Base-by-base conservation (phyloP, 495 filamentous ascomycete species). In the Aspergillus ostianus region DNA sequence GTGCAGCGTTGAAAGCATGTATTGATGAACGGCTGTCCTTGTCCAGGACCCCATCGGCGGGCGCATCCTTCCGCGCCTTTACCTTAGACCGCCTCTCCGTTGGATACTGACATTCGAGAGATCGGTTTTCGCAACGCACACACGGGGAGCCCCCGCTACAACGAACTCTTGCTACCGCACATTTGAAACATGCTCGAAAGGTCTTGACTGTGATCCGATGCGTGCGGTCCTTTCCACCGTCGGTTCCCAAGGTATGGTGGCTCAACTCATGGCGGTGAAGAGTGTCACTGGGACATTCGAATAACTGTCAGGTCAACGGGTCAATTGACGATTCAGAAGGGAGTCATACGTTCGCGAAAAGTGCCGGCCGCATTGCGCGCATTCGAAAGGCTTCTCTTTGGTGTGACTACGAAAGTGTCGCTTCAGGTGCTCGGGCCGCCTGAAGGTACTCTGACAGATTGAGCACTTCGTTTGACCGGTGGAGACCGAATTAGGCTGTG, bases 341-440 rank as follows among this genome's bases (percentile, higher is more conserved):
- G 48, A 53, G 47, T 65, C 71, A 64, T 74, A 83, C 78, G 76
- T 84, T 67, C 78, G 75, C 19, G 86, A 86, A 67, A 91, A 91
- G 58, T 87, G 82, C 53, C 88, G 83, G 23, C 81, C 79, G 68
- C 88, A 91, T 62, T 84, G 80, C 9, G 80, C 72, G 64, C 88
- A 91, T 61, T 85, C 82, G 63, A 89, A 89, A 0, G 83, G 84
- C 63, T 87, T 87, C 67, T 87, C 85, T 59, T 86, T 87, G 1
- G 85, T 85, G 66, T 91, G 88, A 51, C 86, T 87, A 46, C 87
- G 81, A 60, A 88, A 76, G 70, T 91, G 87, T 30, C 88, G 79
- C 70, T 89, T 91, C 47, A 91, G 68, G 71, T 91, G 87, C 65
- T 91, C 88, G 18, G 85, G 79, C 64, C 88, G 73, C 46, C 85